Conservation (phyloP, 1,284 basidiomycete genomes). For the Puccinia horiana region DNA sequence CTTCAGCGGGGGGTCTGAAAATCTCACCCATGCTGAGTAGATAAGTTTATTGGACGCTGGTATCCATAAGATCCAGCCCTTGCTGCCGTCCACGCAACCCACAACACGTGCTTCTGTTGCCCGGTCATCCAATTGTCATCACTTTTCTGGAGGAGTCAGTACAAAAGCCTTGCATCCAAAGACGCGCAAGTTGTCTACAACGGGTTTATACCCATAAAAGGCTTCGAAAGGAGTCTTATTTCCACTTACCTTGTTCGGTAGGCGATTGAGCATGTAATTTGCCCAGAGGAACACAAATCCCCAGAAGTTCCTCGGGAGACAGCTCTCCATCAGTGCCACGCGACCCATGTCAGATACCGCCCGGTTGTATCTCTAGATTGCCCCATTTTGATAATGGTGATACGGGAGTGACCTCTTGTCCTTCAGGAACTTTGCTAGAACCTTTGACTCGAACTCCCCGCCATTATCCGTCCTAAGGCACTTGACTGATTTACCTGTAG, state of each 20-base stretch:
- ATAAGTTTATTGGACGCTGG: neutral
- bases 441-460: slow-evolving; percentile 4
- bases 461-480: slow-evolving; percentile 17
- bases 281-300: neutral
- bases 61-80: slow-evolving; percentile 9
- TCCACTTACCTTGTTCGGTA: slow-evolving; percentile 1
- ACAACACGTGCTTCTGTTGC: neutral
- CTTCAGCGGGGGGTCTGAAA: neutral
- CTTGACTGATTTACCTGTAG: slow-evolving; percentile 5
- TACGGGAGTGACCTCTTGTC: neutral
- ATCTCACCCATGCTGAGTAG: neutral
- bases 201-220: neutral
- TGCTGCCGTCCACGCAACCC: neutral
- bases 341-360: slow-evolving; percentile 10
- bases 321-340: neutral
- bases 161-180: neutral
- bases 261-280: neutral
- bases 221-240: slow-evolving; percentile 8
- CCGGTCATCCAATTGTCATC: neutral
- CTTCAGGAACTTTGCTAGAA: neutral
- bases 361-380: neutral
- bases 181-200: neutral
- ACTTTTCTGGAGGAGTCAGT: neutral
- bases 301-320: neutral
- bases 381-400: slow-evolving; percentile 32